These are phyloP conservation scores for Pichia occidentalis DNA, from an alignment of 805 yeast species.

Conservation along the genomic window DNA sequence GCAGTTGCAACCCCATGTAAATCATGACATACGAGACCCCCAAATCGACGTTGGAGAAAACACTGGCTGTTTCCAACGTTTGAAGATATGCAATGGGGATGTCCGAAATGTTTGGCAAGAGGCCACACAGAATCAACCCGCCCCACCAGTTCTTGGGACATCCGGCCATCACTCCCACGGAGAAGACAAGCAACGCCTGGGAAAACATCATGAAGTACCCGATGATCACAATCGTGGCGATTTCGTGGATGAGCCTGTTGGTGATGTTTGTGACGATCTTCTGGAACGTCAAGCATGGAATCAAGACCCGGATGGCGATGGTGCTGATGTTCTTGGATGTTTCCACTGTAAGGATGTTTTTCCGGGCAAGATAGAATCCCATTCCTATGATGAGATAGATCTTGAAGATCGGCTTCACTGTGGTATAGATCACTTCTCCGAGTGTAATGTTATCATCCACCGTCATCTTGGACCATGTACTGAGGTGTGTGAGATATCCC, in stretches of 20 bases:
- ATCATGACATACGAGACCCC: constrained; percentile 88
- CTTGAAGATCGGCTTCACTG: constrained; percentile 80
- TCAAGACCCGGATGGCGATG: constrained; percentile 58
- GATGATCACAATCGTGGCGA: constrained; percentile 57
- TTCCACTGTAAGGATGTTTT: constrained; percentile 58
- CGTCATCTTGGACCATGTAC: no score
- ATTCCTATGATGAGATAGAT: constrained; percentile 64
- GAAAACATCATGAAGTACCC: constrained; percentile 37
- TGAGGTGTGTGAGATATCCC: no score
- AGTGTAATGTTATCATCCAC: no score
- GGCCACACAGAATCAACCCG: constrained; percentile 60
- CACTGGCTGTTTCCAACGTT: constrained; percentile 57
- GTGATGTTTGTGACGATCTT: constrained; percentile 63
- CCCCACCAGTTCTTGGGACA: constrained; percentile 73
- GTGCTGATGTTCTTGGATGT: constrained; percentile 68
- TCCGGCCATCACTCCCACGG: constrained; percentile 42
- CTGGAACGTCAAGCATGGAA: constrained; percentile 72
- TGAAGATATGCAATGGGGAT: constrained; percentile 80
- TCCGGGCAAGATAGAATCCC: constrained; percentile 59
- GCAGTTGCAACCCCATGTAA: constrained; percentile 60
- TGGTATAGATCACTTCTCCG: constrained; percentile 66
- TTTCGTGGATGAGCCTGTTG: constrained; percentile 58
- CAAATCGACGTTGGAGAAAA: constrained; percentile 53
- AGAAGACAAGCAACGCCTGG: constrained; percentile 15
- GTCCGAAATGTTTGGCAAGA: constrained; percentile 75